Base-by-base conservation (phyloP, 495 filamentous ascomycete species). In the Venustampulla echinocandica region DNA sequence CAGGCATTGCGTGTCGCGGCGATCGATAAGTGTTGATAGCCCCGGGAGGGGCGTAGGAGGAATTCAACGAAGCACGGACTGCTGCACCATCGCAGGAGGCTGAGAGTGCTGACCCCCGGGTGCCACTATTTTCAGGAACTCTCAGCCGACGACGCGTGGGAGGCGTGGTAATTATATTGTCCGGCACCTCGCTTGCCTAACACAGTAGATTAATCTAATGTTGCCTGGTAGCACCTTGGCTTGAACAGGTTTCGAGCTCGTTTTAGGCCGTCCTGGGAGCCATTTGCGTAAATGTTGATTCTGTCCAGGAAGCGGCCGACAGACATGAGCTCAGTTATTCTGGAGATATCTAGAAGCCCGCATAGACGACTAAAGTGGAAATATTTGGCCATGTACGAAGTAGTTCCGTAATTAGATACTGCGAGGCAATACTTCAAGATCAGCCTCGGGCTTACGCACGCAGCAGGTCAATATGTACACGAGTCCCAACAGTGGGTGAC, bases 371-470 rank as follows among this genome's bases (percentile, higher is more conserved):
- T 32, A n/a, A 32, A n/a, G 9, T 32, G 9, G n/a, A 32, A n/a
- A n/a, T n/a, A 32, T 7, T 7, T 32, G 27, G 35, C 10, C 6
- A 11, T 38, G 35, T 6, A 38, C 17, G 35, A 38, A 38, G 27
- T n/a, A 6, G 35, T 38, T 17, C 7, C 35, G 35, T 17, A 38
- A 11, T 38, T 11, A 38, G 35, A 38, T 38, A 10, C 10, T 17
- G 35, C 35, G 17, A 15, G 10, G n/a, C 27, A 32, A 10, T 18
- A 38, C 35, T 38, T 38, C 35, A 38, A 11, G 9, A 38, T 38
- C 35, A 18, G 17, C 35, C 35, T 10, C 35, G 7, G 35, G 35
- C 7, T 38, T 38, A 38, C 35, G 35, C 35, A 38, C 35, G 35
- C 35, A 38, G n/a, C n/a, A 38, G 17, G 10, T 18, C 17, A 38